Evolutionary conservation across 768 basidiomycete species (phyloP).

Genomic region (Podaxis rugospora): DNA sequence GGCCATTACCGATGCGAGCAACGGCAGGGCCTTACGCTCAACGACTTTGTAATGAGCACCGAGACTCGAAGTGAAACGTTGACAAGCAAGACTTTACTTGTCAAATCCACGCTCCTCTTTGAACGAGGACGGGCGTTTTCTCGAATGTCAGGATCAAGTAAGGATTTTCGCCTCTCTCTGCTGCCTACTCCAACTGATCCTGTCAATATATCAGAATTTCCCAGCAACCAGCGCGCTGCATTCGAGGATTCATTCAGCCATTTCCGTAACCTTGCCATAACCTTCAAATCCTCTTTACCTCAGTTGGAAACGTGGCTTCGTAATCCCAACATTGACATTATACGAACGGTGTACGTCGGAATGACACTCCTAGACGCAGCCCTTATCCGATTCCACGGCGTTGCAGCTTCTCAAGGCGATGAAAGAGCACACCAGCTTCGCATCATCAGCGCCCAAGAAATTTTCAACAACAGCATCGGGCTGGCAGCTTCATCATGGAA

Average conservation of each 20-base stretch:
- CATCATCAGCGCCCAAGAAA: conserved; percentile 2
- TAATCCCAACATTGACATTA: not conserved
- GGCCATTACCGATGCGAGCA: not conserved
- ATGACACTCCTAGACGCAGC: conserved; percentile 4
- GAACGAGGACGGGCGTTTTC: conserved; percentile 1
- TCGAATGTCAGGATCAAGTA: not conserved
- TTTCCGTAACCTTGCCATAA: not conserved
- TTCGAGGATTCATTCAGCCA: not conserved
- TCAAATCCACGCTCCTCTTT: conserved; percentile 6
- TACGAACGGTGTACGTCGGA: conserved; percentile 5
- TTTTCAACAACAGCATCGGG: conserved; percentile 1
- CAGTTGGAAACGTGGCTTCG: conserved; percentile 7
- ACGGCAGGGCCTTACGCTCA: not conserved
- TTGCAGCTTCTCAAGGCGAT: not conserved
- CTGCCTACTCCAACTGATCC: not conserved
- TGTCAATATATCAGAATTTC: not conserved
- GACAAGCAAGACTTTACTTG: not conserved
- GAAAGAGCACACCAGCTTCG: not conserved
- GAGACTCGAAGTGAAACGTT: not conserved
- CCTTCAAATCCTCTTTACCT: conserved; percentile 4
- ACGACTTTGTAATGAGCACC: not conserved
- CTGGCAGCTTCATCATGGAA: conserved; percentile 1
- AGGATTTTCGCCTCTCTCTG: not conserved
- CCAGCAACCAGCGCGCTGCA: not conserved
- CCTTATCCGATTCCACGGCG: conserved; percentile 1